Percentiles rank a stretch among this genome's conserved stretches.
phyloP scores from a whole-genome alignment of 495 filamentous ascomycete species.

The Evansstolkia leycettana region DNA sequence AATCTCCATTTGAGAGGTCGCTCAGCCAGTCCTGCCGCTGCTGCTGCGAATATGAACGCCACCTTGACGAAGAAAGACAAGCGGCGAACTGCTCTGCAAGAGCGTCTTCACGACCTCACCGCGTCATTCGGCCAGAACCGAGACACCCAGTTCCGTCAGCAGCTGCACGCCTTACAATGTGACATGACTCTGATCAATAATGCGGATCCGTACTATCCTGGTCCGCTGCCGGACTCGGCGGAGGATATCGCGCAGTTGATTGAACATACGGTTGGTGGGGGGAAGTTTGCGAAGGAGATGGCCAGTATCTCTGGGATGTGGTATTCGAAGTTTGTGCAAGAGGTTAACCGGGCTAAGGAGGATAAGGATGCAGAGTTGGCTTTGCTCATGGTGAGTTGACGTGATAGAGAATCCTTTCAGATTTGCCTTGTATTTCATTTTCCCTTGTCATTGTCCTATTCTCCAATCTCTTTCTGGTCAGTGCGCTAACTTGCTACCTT shows the following conservation, averaged over 20 bases:
- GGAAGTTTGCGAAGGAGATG: constrained; percentile 41
- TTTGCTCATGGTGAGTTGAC: constrained; percentile 60
- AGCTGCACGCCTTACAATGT: constrained; percentile 75
- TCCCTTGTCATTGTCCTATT: background rate
- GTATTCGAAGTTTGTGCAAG: constrained; percentile 69
- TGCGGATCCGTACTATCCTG: constrained; percentile 64
- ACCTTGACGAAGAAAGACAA: constrained; percentile 80
- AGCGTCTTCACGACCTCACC: constrained; percentile 60
- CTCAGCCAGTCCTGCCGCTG: constrained; percentile 19
- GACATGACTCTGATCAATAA: constrained; percentile 79
- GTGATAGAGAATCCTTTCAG: no score
- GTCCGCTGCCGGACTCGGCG: constrained; percentile 58
- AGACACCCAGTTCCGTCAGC: constrained; percentile 74
- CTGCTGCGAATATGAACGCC: constrained; percentile 5
- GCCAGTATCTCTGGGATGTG: constrained; percentile 63
- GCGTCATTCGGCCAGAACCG: constrained; percentile 67
- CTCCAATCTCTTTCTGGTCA: background rate
- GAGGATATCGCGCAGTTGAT: constrained; percentile 55
- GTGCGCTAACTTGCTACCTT: background rate
- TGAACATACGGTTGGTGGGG: constrained; percentile 42
- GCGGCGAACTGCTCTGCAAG: constrained; percentile 62
- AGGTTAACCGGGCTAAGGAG: constrained; percentile 76
- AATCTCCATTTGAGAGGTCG: constrained; percentile 18
- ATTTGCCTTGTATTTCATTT: background rate
- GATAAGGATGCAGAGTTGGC: constrained; percentile 69